phyloP scores from a whole-genome alignment of 768 basidiomycete species.

The Tricholoma saponaceum region DNA sequence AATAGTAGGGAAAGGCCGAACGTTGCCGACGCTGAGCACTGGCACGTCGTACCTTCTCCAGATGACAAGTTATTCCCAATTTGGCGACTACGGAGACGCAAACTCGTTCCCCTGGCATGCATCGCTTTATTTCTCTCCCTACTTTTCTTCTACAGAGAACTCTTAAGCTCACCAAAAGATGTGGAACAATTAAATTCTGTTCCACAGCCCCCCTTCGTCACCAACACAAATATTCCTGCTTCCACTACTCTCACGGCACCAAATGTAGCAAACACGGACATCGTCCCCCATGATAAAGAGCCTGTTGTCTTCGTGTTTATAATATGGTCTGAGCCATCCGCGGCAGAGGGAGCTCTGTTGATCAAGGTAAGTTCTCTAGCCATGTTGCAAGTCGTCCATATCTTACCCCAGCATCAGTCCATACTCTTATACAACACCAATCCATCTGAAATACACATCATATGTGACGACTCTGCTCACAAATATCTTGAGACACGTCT shows the following conservation, averaged over 20 bases:
- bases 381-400: neutral
- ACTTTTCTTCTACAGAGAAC: slow-evolving; percentile 16
- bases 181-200: neutral
- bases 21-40: neutral
- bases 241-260: slow-evolving; percentile 12
- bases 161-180: neutral
- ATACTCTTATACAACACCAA: slow-evolving; percentile 34
- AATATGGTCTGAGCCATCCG: slow-evolving; percentile 39
- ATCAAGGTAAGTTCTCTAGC: slow-evolving; percentile 30
- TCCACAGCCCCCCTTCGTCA: slow-evolving; percentile 4
- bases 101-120: slow-evolving; percentile 11
- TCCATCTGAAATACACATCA: slow-evolving; percentile 38
- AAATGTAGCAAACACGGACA: slow-evolving; percentile 9
- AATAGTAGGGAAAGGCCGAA: neutral
- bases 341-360: slow-evolving; percentile 36
- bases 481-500: slow-evolving; percentile 33
- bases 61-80: neutral
- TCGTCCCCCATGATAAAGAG: slow-evolving; percentile 12
- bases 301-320: slow-evolving; percentile 40
- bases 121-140: slow-evolving; percentile 13
- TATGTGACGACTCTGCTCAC: slow-evolving; percentile 42
- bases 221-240: neutral
- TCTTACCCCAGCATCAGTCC: slow-evolving; percentile 22
- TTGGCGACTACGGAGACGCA: slow-evolving; percentile 15
- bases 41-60: neutral